Evolutionary conservation across 1,139 yeast genomes (phyloP).

Genomic region (Groenewaldozyma auringiensis): DNA sequence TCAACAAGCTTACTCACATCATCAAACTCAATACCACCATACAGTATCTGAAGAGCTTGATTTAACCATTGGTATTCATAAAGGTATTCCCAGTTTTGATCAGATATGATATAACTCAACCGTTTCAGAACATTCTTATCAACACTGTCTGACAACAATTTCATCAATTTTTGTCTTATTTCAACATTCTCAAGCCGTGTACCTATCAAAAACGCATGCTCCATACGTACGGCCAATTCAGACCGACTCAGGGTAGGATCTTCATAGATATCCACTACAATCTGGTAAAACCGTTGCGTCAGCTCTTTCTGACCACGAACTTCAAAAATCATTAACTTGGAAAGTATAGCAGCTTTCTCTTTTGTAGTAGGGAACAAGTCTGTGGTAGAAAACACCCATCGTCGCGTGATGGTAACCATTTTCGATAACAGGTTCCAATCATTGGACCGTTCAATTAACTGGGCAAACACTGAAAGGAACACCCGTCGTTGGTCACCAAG

Average conservation of each 20-base stretch:
- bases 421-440: constrained; percentile 69
- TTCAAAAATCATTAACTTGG: constrained; percentile 93
- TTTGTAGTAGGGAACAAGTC: constrained; percentile 91
- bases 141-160: constrained; percentile 68
- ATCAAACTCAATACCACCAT: constrained; percentile 62
- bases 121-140: constrained; percentile 76
- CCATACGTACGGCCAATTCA: constrained; percentile 91
- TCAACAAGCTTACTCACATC: constrained; percentile 40
- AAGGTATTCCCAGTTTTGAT: constrained; percentile 93
- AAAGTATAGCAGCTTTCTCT: constrained; percentile 89
- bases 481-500: constrained; percentile 91
- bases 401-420: constrained; percentile 69
- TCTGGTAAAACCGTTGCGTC: constrained; percentile 74
- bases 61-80: constrained; percentile 94
- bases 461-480: constrained; percentile 78
- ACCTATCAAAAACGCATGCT: constrained; percentile 93
- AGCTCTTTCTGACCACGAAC: constrained; percentile 76
- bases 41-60: constrained; percentile 82
- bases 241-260: constrained; percentile 73
- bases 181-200: constrained; percentile 74
- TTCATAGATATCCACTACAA: constrained; percentile 82
- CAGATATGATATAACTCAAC: constrained; percentile 74
- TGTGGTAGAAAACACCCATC: constrained; percentile 80
- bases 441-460: constrained; percentile 79
- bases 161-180: constrained; percentile 73